Base-by-base conservation (phyloP, 805 yeast species). In the Blastobotrys peoriensis region DNA sequence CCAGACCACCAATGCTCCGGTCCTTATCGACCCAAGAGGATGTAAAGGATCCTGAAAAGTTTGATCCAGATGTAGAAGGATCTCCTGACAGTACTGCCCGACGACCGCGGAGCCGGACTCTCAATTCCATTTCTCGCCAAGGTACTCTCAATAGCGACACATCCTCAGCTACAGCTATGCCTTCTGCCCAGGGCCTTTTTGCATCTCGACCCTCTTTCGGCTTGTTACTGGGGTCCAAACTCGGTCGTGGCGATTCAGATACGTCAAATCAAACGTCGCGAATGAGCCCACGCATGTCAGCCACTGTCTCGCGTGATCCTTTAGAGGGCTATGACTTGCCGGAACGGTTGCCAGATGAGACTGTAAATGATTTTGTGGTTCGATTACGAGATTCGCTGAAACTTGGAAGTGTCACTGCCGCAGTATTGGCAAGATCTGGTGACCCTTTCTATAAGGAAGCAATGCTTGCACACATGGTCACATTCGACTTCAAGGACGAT, bases 401-500 rank as follows among this genome's bases (percentile, higher is more conserved):
- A 4, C 18, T 48, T 23, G 45, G 47, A 1, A 52, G 52, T 35
- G 60, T 37, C 22, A 50, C 38, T n/a, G 55, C 65, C 3, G 53
- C 62, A 2, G 43, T 63, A 13, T 50, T 72, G 17, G 50, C 70
- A 2, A 44, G 54, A 22, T 54, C 57, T 3, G 69, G 68, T 20
- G 49, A 46, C 4, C 49, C 40, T 5, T 62, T 64, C 41, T 49
- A 56, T 48, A 48, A 45, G 3, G 54, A 59, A 3, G 61, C 60
- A 20, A 42, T 65, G 43, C 57, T 59, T 36, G 58, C 52, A 33
- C 56, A 64, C 41, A 49, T 64, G 35, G 49, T 60, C 13, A 65
- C 60, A 38, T 79, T 79, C 53, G 67, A 75, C 43, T 79, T 83
- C 46, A 36, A 53, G 2, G 66, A 65, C 20, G 76, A 75, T 49